Evolutionary conservation across 2,329 filamentous ascomycete species (phyloP).

Genomic region (Calonectria crousiana): DNA sequence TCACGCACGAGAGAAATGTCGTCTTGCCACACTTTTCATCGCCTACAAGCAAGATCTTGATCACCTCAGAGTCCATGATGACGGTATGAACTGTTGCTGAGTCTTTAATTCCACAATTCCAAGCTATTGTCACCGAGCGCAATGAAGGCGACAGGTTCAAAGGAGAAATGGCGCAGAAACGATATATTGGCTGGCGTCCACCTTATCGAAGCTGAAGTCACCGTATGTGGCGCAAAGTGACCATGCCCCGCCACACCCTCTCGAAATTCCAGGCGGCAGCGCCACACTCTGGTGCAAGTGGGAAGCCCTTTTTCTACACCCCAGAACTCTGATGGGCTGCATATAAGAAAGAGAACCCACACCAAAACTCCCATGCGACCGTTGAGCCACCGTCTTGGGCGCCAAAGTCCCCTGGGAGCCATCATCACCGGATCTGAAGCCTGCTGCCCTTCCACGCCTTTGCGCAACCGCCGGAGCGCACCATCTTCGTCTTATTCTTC

Average conservation of each 20-base stretch:
- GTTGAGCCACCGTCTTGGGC: conserved; percentile 41
- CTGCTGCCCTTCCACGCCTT: conserved; percentile 7
- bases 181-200: conserved; percentile 1
- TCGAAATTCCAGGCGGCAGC: not conserved
- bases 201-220: not conserved
- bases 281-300: conserved; percentile 37
- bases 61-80: conserved; percentile 60
- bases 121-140: not conserved
- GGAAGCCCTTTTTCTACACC: conserved; percentile 40
- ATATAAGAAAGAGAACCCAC: conserved; percentile 40
- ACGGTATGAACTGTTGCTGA: not conserved
- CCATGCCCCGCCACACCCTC: conserved; percentile 31
- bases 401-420: conserved; percentile 41
- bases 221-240: not conserved
- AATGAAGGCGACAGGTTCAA: not conserved
- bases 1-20: conserved; percentile 70
- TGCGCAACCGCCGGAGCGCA: conserved; percentile 9
- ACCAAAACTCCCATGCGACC: conserved; percentile 46
- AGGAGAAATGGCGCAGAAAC: conserved; percentile 15
- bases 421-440: conserved; percentile 30
- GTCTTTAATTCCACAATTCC: not conserved
- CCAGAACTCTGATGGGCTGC: conserved; percentile 37
- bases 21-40: conserved; percentile 72
- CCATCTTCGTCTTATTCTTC: conserved; percentile 26
- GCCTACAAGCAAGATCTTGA: conserved; percentile 70